phyloP scores from a whole-genome alignment of 2,329 filamentous ascomycete species.

The Colletotrichum sp. region DNA sequence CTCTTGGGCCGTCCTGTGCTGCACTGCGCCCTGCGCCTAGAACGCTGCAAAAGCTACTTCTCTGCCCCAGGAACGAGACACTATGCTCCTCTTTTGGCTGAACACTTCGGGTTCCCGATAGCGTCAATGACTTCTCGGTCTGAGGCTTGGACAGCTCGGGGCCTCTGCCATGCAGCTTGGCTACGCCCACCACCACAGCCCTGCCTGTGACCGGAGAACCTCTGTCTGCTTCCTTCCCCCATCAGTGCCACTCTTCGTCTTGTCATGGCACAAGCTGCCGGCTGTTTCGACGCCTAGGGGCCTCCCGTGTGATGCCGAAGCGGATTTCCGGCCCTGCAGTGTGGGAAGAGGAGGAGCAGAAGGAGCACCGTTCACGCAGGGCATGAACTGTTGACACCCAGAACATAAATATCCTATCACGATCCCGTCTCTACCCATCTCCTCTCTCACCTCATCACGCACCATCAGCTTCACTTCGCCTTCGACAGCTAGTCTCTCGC shows the following conservation, averaged over 20 bases:
- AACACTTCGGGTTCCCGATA: not conserved
- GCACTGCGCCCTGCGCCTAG: constrained; percentile 5
- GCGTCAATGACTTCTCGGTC: constrained; percentile 9
- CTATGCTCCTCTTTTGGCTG: not conserved
- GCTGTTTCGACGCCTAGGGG: constrained; percentile 10
- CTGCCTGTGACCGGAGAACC: not conserved
- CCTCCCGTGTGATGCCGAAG: not conserved
- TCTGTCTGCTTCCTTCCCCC: not conserved
- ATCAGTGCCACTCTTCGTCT: constrained; percentile 1
- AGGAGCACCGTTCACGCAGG: not conserved
- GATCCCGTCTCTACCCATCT: not conserved
- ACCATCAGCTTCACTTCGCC: constrained; percentile 16
- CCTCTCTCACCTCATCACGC: constrained; percentile 1
- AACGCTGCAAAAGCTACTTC: not conserved
- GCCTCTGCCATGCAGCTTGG: constrained; percentile 16
- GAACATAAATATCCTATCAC: constrained; percentile 21
- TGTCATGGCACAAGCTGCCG: constrained; percentile 9
- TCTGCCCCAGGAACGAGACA: not conserved
- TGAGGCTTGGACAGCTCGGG: constrained; percentile 21
- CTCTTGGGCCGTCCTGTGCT: constrained; percentile 5
- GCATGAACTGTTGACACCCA: not conserved
- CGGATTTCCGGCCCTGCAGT: constrained; percentile 13
- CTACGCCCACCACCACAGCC: constrained; percentile 15
- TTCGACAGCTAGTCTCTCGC: constrained; percentile 22
- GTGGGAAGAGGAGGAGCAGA: not conserved